These are phyloP conservation scores for Narthecium ossifragum DNA, from an alignment of 106 monocot species.

Conservation along the genomic window DNA sequence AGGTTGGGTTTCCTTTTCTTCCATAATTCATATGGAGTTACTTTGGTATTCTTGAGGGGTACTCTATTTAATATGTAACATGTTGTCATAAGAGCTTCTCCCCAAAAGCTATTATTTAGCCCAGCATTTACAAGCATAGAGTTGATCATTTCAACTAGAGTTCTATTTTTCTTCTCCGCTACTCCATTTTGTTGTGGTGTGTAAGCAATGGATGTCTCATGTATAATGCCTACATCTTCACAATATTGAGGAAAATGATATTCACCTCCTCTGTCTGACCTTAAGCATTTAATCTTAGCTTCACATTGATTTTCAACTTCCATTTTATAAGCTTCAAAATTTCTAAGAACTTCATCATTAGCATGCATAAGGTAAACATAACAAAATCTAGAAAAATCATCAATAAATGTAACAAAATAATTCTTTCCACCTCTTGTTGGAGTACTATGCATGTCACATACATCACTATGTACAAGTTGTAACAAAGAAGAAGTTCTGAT, in stretches of 20 bases:
- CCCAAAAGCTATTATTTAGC: background rate
- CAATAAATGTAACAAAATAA: background rate
- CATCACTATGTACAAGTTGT: background rate
- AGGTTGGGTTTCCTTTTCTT: background rate
- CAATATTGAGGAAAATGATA: background rate
- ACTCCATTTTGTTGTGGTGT: background rate
- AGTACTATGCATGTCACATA: background rate
- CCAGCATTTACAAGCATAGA: background rate
- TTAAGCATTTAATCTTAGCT: background rate
- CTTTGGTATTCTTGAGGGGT: background rate
- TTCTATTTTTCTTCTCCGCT: background rate
- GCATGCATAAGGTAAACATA: background rate
- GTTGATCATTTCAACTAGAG: background rate
- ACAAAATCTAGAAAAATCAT: background rate
- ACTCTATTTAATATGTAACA: background rate
- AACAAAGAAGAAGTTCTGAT: background rate
- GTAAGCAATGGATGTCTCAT: background rate
- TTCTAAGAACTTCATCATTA: background rate
- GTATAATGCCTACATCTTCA: background rate
- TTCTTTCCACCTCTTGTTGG: background rate
- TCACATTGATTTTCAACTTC: background rate
- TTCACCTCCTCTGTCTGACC: background rate
- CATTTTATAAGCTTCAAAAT: background rate
- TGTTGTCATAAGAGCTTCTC: background rate
- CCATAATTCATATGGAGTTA: background rate